Conservation (phyloP, 352 stramenopile genomes). For the Pythium rhizo-oryzae region DNA sequence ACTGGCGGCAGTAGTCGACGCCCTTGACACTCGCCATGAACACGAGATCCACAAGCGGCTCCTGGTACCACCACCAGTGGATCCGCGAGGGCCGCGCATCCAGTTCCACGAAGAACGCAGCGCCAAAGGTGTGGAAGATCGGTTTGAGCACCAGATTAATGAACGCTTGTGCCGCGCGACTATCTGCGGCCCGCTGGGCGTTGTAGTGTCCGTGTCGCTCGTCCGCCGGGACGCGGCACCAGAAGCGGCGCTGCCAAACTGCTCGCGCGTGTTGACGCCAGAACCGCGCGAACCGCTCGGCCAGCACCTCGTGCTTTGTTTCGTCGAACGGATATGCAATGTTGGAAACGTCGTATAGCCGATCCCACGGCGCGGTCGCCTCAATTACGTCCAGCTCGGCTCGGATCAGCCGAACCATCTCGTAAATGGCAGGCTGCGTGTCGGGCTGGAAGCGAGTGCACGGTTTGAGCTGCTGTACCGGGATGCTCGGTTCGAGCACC, state of each 20-base stretch:
- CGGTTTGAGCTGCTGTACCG: background rate
- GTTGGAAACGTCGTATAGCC: background rate
- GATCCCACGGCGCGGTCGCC: conserved; percentile 1
- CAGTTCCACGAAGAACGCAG: conserved; percentile 9
- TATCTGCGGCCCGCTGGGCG: background rate
- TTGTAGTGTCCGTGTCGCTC: background rate
- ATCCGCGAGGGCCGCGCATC: background rate
- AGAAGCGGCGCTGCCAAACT: conserved; percentile 12
- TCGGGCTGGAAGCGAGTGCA: background rate
- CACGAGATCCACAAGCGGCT: conserved; percentile 4
- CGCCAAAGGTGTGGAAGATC: background rate
- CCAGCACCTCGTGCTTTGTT: background rate
- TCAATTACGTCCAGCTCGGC: conserved; percentile 1
- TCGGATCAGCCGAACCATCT: background rate
- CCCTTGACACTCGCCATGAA: background rate
- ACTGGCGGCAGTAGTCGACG: conserved; percentile 1
- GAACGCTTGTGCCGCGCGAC: background rate
- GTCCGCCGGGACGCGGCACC: background rate
- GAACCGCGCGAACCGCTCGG: background rate
- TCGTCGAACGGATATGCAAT: conserved; percentile 19
- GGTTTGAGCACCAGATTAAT: background rate
- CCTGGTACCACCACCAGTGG: conserved; percentile 12
- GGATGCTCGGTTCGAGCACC: background rate
- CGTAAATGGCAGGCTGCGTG: background rate
- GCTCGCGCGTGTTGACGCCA: background rate